Evolutionary conservation across 2,329 filamentous ascomycete species (phyloP).

Genomic region (Berkeleyomyces basicola): DNA sequence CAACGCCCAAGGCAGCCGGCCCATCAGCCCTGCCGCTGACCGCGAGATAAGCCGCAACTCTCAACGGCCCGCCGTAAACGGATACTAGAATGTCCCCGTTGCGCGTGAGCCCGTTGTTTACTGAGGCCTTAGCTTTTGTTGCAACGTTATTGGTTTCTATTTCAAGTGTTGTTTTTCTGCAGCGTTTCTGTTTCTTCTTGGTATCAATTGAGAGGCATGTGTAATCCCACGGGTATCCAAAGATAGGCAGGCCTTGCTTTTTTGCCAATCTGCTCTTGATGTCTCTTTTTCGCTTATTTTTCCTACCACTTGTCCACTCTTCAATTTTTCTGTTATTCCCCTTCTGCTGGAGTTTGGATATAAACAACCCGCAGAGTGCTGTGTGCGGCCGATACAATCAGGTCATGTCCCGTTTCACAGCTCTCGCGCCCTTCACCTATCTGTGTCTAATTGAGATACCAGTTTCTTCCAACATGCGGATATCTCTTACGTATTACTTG

Average conservation of each 20-base stretch:
- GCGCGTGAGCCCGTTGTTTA: conserved; percentile 6
- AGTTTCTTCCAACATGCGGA: too few relatives aligned
- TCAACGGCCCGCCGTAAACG: conserved; percentile 97
- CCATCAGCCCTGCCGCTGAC: conserved; percentile 89
- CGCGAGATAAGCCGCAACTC: conserved; percentile 93
- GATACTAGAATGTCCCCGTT: conserved; percentile 48
- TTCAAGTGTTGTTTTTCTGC: conserved; percentile 13
- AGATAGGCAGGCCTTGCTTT: not conserved
- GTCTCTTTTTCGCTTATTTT: conserved; percentile 23
- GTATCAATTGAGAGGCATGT: conserved; percentile 2
- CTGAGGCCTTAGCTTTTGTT: not conserved
- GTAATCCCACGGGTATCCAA: not conserved
- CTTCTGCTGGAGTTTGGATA: not conserved
- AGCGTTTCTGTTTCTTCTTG: conserved; percentile 12
- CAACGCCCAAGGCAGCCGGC: conserved; percentile 71
- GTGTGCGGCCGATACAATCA: not conserved
- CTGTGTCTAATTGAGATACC: too few relatives aligned
- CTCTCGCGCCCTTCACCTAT: too few relatives aligned
- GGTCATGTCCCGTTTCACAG: not conserved
- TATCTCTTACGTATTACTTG: too few relatives aligned
- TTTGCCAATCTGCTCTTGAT: not conserved
- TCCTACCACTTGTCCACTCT: conserved; percentile 15
- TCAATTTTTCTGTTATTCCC: not conserved
- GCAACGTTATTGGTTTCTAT: conserved; percentile 5
- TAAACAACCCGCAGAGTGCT: not conserved